A percentile compares a stretch with the other conserved stretches of the same genome.
phyloP scores from a whole-genome alignment of 1,139 yeast species.

The Geotrichum reessii region DNA sequence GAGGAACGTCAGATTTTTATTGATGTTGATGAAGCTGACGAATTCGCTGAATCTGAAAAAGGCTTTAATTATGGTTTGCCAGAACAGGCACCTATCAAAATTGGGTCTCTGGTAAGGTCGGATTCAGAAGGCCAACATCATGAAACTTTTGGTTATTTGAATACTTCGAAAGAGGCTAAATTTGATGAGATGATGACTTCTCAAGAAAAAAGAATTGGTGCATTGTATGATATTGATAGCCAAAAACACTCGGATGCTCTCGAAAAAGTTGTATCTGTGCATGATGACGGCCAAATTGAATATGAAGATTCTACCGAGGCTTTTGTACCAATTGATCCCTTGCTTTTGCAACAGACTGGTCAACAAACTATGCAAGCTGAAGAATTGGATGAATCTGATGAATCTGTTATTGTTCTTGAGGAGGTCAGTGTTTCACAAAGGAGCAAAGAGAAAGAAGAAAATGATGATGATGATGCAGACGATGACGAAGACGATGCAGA shows the following conservation, averaged over 20 bases:
- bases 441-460: too few species aligned
- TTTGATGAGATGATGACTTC: background rate
- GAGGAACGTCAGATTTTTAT: background rate
- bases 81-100: background rate
- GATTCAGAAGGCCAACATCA: background rate
- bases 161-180: background rate
- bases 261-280: background rate
- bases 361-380: background rate
- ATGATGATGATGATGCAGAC: constrained; percentile 21
- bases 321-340: constrained; percentile 9
- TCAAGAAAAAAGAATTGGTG: background rate
- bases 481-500: constrained; percentile 16
- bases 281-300: background rate
- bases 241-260: constrained; percentile 16
- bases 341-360: background rate
- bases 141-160: background rate
- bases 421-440: background rate
- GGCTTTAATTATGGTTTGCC: background rate
- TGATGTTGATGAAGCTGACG: background rate
- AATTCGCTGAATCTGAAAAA: background rate
- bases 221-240: constrained; percentile 1
- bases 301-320: background rate
- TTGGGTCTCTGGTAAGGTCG: background rate
- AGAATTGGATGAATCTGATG: background rate
- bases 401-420: background rate